Evolutionary conservation across 371 early-diverging fungal species (phyloP).

Genomic region (Mucor circinelloides): DNA sequence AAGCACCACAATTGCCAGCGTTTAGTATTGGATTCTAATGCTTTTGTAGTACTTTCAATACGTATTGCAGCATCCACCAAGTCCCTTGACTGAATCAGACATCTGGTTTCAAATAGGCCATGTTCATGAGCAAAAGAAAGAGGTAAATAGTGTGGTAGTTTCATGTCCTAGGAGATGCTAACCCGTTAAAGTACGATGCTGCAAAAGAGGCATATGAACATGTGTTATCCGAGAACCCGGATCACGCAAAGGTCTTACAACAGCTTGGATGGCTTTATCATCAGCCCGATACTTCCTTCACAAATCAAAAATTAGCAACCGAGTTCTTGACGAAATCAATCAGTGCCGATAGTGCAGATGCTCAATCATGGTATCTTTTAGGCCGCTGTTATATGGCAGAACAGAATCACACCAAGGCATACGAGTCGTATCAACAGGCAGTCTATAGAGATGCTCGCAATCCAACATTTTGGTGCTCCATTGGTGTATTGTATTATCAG

Average conservation of each 20-base stretch:
- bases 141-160: constrained; percentile 44
- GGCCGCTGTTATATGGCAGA: constrained; percentile 96
- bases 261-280: constrained; percentile 95
- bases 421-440: constrained; percentile 96
- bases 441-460: constrained; percentile 92
- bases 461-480: constrained; percentile 96
- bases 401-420: constrained; percentile 90
- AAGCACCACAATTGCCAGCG: neutral
- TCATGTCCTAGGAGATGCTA: neutral
- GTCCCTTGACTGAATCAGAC: constrained; percentile 87
- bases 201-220: constrained; percentile 92
- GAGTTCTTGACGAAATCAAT: constrained; percentile 76
- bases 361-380: constrained; percentile 91
- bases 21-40: neutral
- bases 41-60: constrained; percentile 78
- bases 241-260: constrained; percentile 91
- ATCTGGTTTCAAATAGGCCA: constrained; percentile 97
- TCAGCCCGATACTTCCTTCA: constrained; percentile 72
- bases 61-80: constrained; percentile 82
- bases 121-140: constrained; percentile 89
- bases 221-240: constrained; percentile 83
- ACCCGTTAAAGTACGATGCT: constrained; percentile 49
- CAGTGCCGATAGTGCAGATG: constrained; percentile 81
- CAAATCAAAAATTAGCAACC: constrained; percentile 81
- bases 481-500: constrained; percentile 94